Evolutionary conservation across 2,329 filamentous ascomycete species (phyloP), one percentile per base, ranked within the genome.

Genomic region (Scolecobasidium constrictum): DNA sequence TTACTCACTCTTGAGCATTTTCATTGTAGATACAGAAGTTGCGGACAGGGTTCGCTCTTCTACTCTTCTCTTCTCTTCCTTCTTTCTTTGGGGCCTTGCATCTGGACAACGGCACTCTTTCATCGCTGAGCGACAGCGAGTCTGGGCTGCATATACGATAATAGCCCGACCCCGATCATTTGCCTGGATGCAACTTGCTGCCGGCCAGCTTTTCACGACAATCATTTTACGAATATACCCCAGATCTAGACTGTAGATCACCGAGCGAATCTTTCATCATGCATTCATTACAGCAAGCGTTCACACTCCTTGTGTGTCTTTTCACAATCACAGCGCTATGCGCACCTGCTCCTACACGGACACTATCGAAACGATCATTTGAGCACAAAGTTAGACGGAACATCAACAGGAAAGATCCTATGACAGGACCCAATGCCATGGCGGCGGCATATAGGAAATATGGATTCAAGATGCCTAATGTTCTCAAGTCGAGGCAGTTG

Each of bases 401-500:
- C 37, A 60, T 66, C 40, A 78, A 77, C 51, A 63, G 63, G n/a
- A 63, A 62, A 13, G 77, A 77, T 55, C 64, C 67, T 17, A 60
- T 57, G 47, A 69, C 81, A 63, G 78, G 80, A n/a, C 66, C 71
- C 5, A 56, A 63, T 45, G 78, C 80, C 40, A 67, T 88, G 50
- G 61, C 72, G 40, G 83, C 76, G 61, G 75, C 81, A 13, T 80
- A 82, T 57, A 63, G 68, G 52, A 88, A 88, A 58, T 86, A 73
- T 59, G 71, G 73, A 48, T 71, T 80, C 61, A 61, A 64, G 3
- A 31, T 31, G 26, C 26, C 26, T 9, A n/a, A 7, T 7, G n/a
- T n/a, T n/a, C 11, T 40, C 28, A 61, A 73, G 35, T 50, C 59
- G 21, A 47, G 43, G 48, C 33, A 13, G 50, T 50, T 35, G 52